Evolutionary conservation across 1,284 basidiomycete genomes (phyloP).

Genomic region (Agroathelia rolfsii): DNA sequence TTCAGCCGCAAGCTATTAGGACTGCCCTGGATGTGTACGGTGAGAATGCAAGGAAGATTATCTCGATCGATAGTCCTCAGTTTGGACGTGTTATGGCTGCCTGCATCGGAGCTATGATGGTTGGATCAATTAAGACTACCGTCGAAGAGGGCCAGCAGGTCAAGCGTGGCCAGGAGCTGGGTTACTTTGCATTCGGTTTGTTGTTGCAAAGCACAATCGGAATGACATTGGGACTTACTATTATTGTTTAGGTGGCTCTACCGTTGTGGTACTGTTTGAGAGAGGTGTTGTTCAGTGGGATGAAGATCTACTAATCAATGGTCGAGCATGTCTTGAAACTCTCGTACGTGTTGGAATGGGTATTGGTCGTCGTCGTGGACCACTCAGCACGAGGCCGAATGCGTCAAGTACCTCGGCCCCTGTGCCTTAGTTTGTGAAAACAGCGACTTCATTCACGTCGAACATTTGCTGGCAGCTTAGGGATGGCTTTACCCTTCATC

Average conservation of each 20-base stretch:
- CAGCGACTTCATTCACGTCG: too few species aligned
- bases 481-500: too few species aligned
- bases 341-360: constrained; percentile 84
- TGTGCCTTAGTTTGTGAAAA: too few species aligned
- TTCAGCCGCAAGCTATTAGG: constrained; percentile 71
- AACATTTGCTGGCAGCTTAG: too few species aligned
- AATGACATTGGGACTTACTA: too few species aligned
- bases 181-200: constrained; percentile 93
- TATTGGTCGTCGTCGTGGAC: constrained; percentile 40
- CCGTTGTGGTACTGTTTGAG: constrained; percentile 82
- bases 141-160: constrained; percentile 78
- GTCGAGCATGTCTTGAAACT: constrained; percentile 76
- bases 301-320: constrained; percentile 82
- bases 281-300: constrained; percentile 80
- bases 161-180: constrained; percentile 81
- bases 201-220: too few species aligned
- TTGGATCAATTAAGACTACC: constrained; percentile 79
- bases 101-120: constrained; percentile 92
- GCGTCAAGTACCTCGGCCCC: too few species aligned
- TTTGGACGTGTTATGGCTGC: constrained; percentile 88
- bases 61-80: constrained; percentile 77
- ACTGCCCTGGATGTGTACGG: constrained; percentile 88
- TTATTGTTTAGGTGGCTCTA: constrained; percentile 80
- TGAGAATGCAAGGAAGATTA: constrained; percentile 85
- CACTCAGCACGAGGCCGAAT: too few species aligned